These are phyloP conservation scores for Boechera retrofracta DNA, from an alignment of 345 rosid genomes.

Conservation along the genomic window DNA sequence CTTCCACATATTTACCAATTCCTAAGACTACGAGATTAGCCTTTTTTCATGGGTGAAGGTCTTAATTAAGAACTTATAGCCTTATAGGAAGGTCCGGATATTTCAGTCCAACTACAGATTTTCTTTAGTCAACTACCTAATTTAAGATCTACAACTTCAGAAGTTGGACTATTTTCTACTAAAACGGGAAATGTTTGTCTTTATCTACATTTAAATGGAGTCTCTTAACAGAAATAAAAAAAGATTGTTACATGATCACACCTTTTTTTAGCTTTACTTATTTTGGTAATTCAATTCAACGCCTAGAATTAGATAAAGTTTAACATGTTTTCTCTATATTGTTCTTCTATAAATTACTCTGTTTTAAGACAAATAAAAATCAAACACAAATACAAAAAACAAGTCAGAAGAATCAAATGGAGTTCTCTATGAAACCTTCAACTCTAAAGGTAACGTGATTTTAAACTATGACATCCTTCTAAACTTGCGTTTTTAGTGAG, in stretches of 20 bases:
- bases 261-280: constrained; percentile 24
- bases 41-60: too few species aligned
- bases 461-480: not conserved
- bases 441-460: constrained; percentile 32
- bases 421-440: constrained; percentile 39
- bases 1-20: too few species aligned
- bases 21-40: too few species aligned
- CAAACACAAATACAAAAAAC: constrained; percentile 15
- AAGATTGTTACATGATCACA: not conserved
- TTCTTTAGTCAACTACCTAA: constrained; percentile 19
- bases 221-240: not conserved
- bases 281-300: constrained; percentile 19
- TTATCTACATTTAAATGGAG: not conserved
- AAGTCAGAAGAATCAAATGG: constrained; percentile 34
- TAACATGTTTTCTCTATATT: constrained; percentile 5
- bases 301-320: not conserved
- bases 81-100: not conserved
- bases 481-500: not conserved
- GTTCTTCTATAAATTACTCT: constrained; percentile 26
- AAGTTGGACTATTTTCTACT: constrained; percentile 24
- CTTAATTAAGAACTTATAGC: too few species aligned
- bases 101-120: not conserved
- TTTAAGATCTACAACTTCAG: not conserved
- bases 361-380: not conserved
- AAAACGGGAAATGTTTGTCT: not conserved